Conservation (phyloP, 2,329 filamentous ascomycete genomes). For the Apiospora koreana region DNA sequence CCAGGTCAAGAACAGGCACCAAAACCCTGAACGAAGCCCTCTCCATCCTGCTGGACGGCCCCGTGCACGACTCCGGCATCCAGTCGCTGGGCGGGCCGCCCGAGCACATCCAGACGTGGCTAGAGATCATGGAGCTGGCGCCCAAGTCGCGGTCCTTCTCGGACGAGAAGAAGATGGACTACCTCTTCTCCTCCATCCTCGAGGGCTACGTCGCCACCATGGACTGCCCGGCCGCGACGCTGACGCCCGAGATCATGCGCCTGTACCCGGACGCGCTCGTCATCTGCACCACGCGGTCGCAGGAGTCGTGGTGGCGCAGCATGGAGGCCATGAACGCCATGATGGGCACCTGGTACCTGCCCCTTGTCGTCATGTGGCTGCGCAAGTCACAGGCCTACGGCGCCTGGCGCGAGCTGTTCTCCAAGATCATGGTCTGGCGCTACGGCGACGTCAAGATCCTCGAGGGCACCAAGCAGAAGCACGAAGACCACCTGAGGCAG, state of each 20-base stretch:
- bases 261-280: slow-evolving; percentile 52
- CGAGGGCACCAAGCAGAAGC: slow-evolving; percentile 29
- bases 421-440: slow-evolving; percentile 56
- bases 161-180: slow-evolving; percentile 35
- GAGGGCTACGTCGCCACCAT: slow-evolving; percentile 38
- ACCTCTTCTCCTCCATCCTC: slow-evolving; percentile 27
- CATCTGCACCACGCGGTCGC: slow-evolving; percentile 43
- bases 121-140: slow-evolving; percentile 35
- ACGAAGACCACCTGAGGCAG: slow-evolving; percentile 33
- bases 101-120: slow-evolving; percentile 35
- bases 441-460: slow-evolving; percentile 33
- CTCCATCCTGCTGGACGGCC: slow-evolving; percentile 34
- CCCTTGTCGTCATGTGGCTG: slow-evolving; percentile 34
- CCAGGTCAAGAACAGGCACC: slow-evolving; percentile 38
- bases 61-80: slow-evolving; percentile 37
- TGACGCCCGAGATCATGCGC: slow-evolving; percentile 47
- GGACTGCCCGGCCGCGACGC: slow-evolving; percentile 39
- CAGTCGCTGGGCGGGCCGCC: slow-evolving; percentile 38
- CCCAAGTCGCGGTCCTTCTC: slow-evolving; percentile 30
- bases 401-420: slow-evolving; percentile 32
- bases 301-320: slow-evolving; percentile 39
- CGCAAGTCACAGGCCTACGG: slow-evolving; percentile 34
- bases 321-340: slow-evolving; percentile 34
- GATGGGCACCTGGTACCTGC: slow-evolving; percentile 36
- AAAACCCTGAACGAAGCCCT: slow-evolving; percentile 40